These are phyloP conservation scores for Cladosporium sp. DNA, from an alignment of 2,329 filamentous ascomycete species.

Conservation along the genomic window DNA sequence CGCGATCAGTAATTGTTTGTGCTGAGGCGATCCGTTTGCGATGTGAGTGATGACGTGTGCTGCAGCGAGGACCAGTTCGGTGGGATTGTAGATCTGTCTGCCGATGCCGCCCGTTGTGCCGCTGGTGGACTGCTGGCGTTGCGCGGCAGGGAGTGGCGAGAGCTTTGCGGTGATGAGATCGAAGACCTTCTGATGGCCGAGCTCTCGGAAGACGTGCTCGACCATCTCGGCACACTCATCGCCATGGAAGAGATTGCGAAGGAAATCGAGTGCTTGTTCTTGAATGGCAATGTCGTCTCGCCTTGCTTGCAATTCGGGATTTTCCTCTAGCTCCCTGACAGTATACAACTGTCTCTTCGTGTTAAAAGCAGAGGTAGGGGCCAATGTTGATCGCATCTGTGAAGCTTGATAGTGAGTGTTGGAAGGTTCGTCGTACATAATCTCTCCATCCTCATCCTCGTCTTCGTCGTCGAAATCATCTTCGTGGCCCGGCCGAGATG, in stretches of 20 bases:
- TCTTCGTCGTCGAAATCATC: conserved; percentile 21
- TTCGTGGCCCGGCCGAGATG: conserved; percentile 19
- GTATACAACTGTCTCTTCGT: conserved; percentile 26
- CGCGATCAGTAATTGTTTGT: conserved; percentile 70
- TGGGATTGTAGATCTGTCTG: conserved; percentile 38
- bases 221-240: conserved; percentile 65
- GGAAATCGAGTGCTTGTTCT: conserved; percentile 83
- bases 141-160: conserved; percentile 36
- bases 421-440: conserved; percentile 38
- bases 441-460: conserved; percentile 42
- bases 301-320: conserved; percentile 61
- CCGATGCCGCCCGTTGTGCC: conserved; percentile 34
- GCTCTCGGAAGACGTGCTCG: conserved; percentile 70
- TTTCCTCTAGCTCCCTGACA: conserved; percentile 50
- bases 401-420: conserved; percentile 34
- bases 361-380: conserved; percentile 23
- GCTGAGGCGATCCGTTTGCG: conserved; percentile 71
- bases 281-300: conserved; percentile 81
- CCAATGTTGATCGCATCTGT: conserved; percentile 30
- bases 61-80: conserved; percentile 70
- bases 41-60: conserved; percentile 84
- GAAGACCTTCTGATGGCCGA: conserved; percentile 75
- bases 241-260: conserved; percentile 81
- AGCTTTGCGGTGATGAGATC: conserved; percentile 76
- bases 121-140: conserved; percentile 17